A percentile compares a stretch with the other conserved stretches of the same genome.
Evolutionary conservation across 441 rosid species (phyloP).

Genomic region (Eruca vesicaria): DNA sequence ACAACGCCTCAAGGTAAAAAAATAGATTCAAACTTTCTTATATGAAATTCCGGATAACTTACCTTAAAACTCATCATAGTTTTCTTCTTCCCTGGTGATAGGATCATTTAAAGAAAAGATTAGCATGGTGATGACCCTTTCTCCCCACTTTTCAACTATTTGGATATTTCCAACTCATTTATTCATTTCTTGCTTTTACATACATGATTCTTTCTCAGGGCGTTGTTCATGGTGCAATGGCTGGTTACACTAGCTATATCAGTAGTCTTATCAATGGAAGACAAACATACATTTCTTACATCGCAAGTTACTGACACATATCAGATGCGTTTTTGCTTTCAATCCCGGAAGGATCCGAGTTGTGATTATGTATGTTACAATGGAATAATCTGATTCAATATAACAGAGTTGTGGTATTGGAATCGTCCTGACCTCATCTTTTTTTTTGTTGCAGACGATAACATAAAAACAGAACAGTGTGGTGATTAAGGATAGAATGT

Average conservation of each 20-base stretch:
- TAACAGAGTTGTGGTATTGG: not conserved
- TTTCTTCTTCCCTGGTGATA: slow-evolving; percentile 28
- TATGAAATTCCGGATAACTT: not conserved
- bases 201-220: slow-evolving; percentile 94
- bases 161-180: not conserved
- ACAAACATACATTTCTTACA: slow-evolving; percentile 87
- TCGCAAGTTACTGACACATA: slow-evolving; percentile 48
- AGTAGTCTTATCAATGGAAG: slow-evolving; percentile 87
- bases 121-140: slow-evolving; percentile 43
- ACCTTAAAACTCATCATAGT: not conserved
- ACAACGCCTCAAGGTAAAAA: slow-evolving; percentile 68
- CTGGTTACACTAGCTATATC: slow-evolving; percentile 95
- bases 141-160: not conserved
- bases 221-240: too few species aligned
- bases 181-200: slow-evolving; percentile 37
- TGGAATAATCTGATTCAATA: not conserved
- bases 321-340: not conserved
- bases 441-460: slow-evolving; percentile 60
- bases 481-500: slow-evolving; percentile 92
- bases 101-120: slow-evolving; percentile 60
- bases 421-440: not conserved
- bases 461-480: slow-evolving; percentile 79
- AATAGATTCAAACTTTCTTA: not conserved
- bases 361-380: not conserved
- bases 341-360: not conserved